Evolutionary conservation across 2,329 filamentous ascomycete genomes (phyloP).

Genomic region (Fusarium chaquense): DNA sequence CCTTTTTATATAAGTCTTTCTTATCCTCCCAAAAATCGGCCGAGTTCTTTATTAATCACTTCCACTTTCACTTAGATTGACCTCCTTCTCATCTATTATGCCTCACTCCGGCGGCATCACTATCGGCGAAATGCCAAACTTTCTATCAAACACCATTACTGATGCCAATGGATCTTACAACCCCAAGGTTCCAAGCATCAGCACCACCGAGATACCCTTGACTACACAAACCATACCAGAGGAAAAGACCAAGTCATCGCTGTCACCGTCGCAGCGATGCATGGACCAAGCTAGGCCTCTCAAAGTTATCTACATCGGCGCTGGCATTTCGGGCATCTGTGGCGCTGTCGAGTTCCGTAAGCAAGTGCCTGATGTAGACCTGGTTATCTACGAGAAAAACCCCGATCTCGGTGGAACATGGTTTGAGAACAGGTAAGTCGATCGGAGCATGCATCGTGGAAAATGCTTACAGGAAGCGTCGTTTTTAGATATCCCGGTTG

Average conservation of each 20-base stretch:
- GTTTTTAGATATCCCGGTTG: slow-evolving; percentile 4
- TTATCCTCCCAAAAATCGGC: too few species aligned
- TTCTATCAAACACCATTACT: background rate
- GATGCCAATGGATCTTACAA: accelerated
- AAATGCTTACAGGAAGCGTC: background rate
- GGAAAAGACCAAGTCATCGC: background rate
- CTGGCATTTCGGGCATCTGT: slow-evolving; percentile 4
- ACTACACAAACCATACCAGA: background rate
- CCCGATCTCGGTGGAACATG: slow-evolving; percentile 22
- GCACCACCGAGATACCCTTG: background rate
- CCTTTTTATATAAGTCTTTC: background rate
- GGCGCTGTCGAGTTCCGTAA: slow-evolving; percentile 21
- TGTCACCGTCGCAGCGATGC: slow-evolving; percentile 7
- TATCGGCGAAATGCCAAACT: background rate
- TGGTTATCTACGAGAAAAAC: slow-evolving; percentile 25
- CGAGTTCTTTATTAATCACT: too few species aligned
- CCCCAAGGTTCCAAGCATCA: background rate
- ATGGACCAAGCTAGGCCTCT: slow-evolving; percentile 9
- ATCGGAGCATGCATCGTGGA: accelerated
- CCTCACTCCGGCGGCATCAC: background rate
- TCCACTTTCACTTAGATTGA: background rate
- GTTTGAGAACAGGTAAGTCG: slow-evolving; percentile 12
- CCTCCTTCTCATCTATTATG: background rate
- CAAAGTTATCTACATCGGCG: slow-evolving; percentile 22
- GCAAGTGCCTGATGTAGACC: slow-evolving; percentile 1